Conservation (phyloP, 2,329 filamentous ascomycete genomes). For the Arthrinium puccinioides region DNA sequence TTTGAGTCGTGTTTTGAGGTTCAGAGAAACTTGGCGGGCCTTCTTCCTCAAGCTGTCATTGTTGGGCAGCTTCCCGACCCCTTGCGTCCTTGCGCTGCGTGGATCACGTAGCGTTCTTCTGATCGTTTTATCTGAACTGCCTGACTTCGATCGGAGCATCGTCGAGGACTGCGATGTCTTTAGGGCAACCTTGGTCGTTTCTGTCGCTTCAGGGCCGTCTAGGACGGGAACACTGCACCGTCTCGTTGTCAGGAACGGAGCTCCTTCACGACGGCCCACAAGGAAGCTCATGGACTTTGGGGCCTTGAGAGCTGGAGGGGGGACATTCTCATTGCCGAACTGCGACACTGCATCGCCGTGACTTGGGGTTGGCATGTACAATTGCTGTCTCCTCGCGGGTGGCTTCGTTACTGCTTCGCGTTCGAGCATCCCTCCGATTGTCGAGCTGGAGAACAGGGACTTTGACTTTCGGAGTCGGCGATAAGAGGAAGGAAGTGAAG, state of each 20-base stretch:
- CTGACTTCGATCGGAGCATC: slow-evolving; percentile 33
- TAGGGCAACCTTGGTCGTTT: no score
- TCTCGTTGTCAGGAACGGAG: no score
- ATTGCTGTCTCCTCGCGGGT: neutral
- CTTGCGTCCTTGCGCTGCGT: slow-evolving; percentile 32
- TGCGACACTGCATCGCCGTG: no score
- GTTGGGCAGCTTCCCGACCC: slow-evolving; percentile 12
- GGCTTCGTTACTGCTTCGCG: slow-evolving; percentile 4
- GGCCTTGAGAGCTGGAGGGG: slow-evolving; percentile 27
- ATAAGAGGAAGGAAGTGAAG: slow-evolving; percentile 40
- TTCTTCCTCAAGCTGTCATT: slow-evolving; percentile 37
- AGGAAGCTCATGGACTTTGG: slow-evolving; percentile 52
- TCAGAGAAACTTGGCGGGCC: slow-evolving; percentile 55
- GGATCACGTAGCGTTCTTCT: slow-evolving; percentile 43
- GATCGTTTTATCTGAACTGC: slow-evolving; percentile 22
- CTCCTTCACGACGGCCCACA: slow-evolving; percentile 19
- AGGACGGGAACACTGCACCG: no score
- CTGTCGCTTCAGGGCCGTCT: no score
- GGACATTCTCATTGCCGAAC: slow-evolving; percentile 17
- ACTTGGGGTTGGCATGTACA: neutral
- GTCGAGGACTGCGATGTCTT: slow-evolving; percentile 32
- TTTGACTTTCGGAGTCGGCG: slow-evolving; percentile 45
- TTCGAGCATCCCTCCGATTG: slow-evolving; percentile 6
- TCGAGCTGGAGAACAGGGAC: slow-evolving; percentile 41
- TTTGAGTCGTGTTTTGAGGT: slow-evolving; percentile 54